These are phyloP conservation scores for Alternaria sp. DNA, from an alignment of 2,329 filamentous ascomycete genomes.

Conservation along the genomic window DNA sequence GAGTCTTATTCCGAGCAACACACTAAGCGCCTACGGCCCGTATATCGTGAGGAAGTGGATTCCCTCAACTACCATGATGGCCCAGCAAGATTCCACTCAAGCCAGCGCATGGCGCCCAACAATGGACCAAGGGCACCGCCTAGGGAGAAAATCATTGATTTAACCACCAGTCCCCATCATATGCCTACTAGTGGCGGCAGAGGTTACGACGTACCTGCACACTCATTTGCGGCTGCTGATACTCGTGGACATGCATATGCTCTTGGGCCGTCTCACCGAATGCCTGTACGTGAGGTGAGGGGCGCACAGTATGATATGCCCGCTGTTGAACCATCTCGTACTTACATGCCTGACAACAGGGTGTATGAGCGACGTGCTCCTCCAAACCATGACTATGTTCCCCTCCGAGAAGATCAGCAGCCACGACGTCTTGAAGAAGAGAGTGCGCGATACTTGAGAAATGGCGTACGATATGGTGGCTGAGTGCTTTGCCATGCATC, in stretches of 20 bases:
- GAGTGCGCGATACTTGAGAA: constrained; percentile 21
- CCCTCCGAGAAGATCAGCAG: constrained; percentile 21
- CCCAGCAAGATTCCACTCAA: constrained; percentile 8
- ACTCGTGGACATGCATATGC: constrained; percentile 24
- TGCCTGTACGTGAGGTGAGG: constrained; percentile 28
- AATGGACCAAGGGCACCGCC: constrained; percentile 22
- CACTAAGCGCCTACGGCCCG: constrained; percentile 27
- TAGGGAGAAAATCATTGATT: constrained; percentile 31
- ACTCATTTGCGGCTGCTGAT: constrained; percentile 15
- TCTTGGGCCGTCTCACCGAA: constrained; percentile 23
- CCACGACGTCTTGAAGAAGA: constrained; percentile 21
- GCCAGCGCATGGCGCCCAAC: constrained; percentile 22
- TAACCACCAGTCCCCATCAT: constrained; percentile 38
- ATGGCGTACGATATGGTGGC: constrained; percentile 25
- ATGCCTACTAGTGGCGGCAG: constrained; percentile 15
- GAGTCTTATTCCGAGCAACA: constrained; percentile 16
- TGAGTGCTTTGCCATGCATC: constrained; percentile 23
- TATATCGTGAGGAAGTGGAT: constrained; percentile 21
- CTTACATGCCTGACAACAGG: constrained; percentile 25
- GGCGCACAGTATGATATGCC: constrained; percentile 29
- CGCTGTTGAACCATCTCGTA: constrained; percentile 19
- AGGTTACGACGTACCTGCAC: constrained; percentile 16
- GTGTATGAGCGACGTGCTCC: constrained; percentile 22
- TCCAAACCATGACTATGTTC: constrained; percentile 23
- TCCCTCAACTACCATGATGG: constrained; percentile 9